Base-by-base conservation (phyloP, 179 eudicot genomes). In the Dionaea muscipula region DNA sequence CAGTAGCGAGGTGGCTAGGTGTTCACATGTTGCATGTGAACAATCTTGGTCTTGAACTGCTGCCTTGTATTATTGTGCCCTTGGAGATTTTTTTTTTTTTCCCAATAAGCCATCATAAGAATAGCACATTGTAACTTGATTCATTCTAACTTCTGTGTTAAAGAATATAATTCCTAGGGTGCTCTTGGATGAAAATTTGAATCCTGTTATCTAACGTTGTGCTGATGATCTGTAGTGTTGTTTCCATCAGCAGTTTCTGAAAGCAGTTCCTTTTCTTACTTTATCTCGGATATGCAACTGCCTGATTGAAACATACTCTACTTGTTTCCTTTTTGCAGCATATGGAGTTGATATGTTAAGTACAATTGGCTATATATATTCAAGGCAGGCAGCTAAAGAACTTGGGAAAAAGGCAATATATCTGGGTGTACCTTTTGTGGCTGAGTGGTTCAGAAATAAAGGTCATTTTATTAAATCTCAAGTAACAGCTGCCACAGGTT, bases 381-480 rank as follows among this genome's bases (percentile, higher is more conserved):
- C 85, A 68, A 78, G 99, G 59, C 96, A 85, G 80, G 89, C 94
- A 62, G 94, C 99, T 59, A 83, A 85, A 74, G 96, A 93, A 75
- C 95, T 93, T 20, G 99, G 99, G 50, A 93, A 88, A 75, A 85
- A 85, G 69, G 99, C 81, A 31, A 78, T 75, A 27, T 88, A 73
- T 69, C 78, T 93, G 66, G 90, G 90, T 51, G 95, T 93, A 40
- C 96, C 99, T 43, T 93, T 88, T 60, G 66, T 93, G 68, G 99
- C 96, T 23, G 99, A 93, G 72, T 88, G 99, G 99, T 88, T 93
- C 74, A 79, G 99, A 67, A 88, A 85, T 75, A 88, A 93, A 79
- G 99, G 99, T 41, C 96, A 93, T 64, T 79, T 72, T 59, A 82
- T 88, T 48, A 88, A 88, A 73, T 85, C 99, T 56, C 99, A 93